These are phyloP conservation scores for Zymoseptoria passerinii DNA, from an alignment of 2,329 filamentous ascomycete genomes.

Conservation along the genomic window DNA sequence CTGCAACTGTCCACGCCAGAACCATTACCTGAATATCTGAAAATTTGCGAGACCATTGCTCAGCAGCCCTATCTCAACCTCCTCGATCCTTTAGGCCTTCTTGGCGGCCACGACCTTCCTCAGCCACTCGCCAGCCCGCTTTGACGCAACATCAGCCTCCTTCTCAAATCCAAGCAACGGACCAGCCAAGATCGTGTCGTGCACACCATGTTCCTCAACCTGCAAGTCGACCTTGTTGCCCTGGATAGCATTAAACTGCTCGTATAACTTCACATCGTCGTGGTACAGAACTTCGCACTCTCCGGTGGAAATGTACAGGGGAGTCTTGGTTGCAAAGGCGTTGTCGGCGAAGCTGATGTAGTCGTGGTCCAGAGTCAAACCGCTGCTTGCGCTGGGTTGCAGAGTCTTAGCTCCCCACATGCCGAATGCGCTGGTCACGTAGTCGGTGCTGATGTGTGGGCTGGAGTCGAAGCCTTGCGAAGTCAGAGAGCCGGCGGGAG, in stretches of 20 bases:
- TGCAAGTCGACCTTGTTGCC: slow-evolving; percentile 38
- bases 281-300: slow-evolving; percentile 36
- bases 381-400: slow-evolving; percentile 17
- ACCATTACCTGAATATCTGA: neutral
- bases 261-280: slow-evolving; percentile 33
- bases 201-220: slow-evolving; percentile 35
- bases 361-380: slow-evolving; percentile 23
- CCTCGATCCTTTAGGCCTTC: neutral
- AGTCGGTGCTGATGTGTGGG: slow-evolving; percentile 35
- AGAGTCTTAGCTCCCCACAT: slow-evolving; percentile 38
- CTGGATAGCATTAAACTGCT: slow-evolving; percentile 30
- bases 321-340: slow-evolving; percentile 34
- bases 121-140: slow-evolving; percentile 32
- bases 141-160: slow-evolving; percentile 28
- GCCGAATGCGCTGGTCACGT: slow-evolving; percentile 32
- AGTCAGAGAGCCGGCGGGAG: slow-evolving; percentile 27
- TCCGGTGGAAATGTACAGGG: slow-evolving; percentile 37
- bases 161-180: slow-evolving; percentile 36
- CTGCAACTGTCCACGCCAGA: too few species aligned
- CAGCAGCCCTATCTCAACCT: neutral
- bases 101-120: slow-evolving; percentile 1
- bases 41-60: neutral
- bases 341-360: slow-evolving; percentile 34
- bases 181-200: slow-evolving; percentile 41
- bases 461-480: slow-evolving; percentile 24